Base-by-base conservation (phyloP, 352 stramenopile genomes). In the Pythium phragmiticola region DNA sequence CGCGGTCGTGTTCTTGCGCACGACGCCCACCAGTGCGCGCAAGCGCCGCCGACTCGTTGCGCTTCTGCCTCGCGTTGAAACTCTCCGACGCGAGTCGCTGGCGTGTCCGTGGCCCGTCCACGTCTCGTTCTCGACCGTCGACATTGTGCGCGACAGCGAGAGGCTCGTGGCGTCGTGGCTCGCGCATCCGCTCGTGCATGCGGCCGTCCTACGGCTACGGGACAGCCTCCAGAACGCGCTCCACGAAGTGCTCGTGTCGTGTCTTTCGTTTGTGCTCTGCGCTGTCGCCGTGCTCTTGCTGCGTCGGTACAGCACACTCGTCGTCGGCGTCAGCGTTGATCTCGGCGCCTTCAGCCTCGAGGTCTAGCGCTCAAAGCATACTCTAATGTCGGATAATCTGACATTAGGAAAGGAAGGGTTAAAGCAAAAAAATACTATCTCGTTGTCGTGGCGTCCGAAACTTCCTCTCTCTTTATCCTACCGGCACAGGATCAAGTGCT, bases 311-410 rank as follows among this genome's bases (percentile, higher is more conserved):
- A 72, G 66, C 60, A 53, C 59, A 13, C 23, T 72, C 12, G 66
- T 72, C 54, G 57, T 65, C 19, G 66, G 59, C 34, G 66, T 72
- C n/a, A 72, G 66, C 28, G 60, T 72, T 50, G 66, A 72, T 19
- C 55, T 72, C 30, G 66, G 66, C 5, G 66, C 66, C 2, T 73
- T 73, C 13, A 73, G 66, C 42, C 34, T 73, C 33, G 66, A 73
- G 17, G 55, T 73, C 5, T 73, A 54, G 21, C 21, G 21, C 21
- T 21, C 21, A 21, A 21, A 21, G 21, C 21, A 21, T 21, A 21
- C 21, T 21, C 21, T 21, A 21, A 21, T 21, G 21, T 21, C 21
- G 21, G 21, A 21, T 21, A 21, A 21, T 21, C 21, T 21, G 21
- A 21, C 21, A 21, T 21, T 21, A 21, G 21, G 21, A 21, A 21